Evolutionary conservation across 768 basidiomycete species (phyloP).

Genomic region (Postia placenta): DNA sequence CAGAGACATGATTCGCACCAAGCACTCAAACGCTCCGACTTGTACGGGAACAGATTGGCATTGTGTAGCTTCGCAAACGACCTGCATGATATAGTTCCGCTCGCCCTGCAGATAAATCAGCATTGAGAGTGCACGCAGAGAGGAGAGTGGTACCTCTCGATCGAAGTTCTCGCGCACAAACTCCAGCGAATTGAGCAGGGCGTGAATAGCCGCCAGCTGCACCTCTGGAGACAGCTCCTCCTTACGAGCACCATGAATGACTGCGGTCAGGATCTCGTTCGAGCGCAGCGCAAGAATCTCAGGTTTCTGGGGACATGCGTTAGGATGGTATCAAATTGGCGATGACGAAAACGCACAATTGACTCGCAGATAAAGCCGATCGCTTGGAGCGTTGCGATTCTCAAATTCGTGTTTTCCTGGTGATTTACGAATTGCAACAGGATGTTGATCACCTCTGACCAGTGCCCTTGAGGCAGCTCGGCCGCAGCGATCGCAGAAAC

Average conservation of each 20-base stretch:
- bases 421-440: constrained; percentile 85
- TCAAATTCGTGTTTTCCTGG: constrained; percentile 61
- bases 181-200: constrained; percentile 91
- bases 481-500: constrained; percentile 92
- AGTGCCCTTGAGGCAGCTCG: constrained; percentile 83
- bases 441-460: constrained; percentile 86
- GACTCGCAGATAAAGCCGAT: constrained; percentile 98
- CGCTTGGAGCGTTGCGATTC: constrained; percentile 85
- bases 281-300: constrained; percentile 84
- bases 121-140: constrained; percentile 7
- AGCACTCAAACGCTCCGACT: constrained; percentile 92
- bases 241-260: constrained; percentile 96
- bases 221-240: constrained; percentile 91
- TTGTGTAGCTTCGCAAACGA: constrained; percentile 97
- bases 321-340: not conserved
- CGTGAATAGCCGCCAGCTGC: constrained; percentile 88
- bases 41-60: constrained; percentile 74
- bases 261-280: constrained; percentile 97
- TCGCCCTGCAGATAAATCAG: constrained; percentile 61
- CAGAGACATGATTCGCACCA: constrained; percentile 94
- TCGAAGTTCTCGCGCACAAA: constrained; percentile 98
- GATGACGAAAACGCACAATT: constrained; percentile 58
- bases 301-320: constrained; percentile 59
- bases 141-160: constrained; percentile 64
- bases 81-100: constrained; percentile 99